These are phyloP conservation scores for Colletotrichum lupini DNA, from an alignment of 2,329 filamentous ascomycete genomes.

Conservation along the genomic window DNA sequence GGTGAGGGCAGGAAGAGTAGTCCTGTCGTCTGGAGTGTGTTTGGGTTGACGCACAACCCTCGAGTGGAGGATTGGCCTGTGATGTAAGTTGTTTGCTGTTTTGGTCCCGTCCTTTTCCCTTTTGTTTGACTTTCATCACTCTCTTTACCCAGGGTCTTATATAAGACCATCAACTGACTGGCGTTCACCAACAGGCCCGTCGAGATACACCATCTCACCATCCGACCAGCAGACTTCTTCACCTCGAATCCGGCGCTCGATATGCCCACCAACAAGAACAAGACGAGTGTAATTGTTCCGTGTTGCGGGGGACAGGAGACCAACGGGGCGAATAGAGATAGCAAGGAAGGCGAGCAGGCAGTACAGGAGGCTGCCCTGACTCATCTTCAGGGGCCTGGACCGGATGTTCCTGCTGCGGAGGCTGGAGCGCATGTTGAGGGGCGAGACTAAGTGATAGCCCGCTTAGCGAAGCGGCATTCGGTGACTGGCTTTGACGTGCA, in stretches of 20 bases:
- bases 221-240: conserved; percentile 59
- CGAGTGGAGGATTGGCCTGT: conserved; percentile 62
- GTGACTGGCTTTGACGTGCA: too few relatives aligned
- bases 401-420: conserved; percentile 40
- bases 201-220: conserved; percentile 58
- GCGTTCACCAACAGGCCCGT: conserved; percentile 50
- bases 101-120: neutral
- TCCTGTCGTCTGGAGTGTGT: conserved; percentile 59
- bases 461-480: too few relatives aligned
- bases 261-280: conserved; percentile 51
- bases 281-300: conserved; percentile 54
- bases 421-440: conserved; percentile 36
- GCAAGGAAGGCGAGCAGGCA: conserved; percentile 22
- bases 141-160: neutral
- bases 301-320: conserved; percentile 41
- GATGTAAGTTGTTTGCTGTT: conserved; percentile 53
- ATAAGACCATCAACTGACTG: neutral
- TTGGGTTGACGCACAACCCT: conserved; percentile 60
- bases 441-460: neutral
- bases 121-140: neutral
- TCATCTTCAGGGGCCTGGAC: conserved; percentile 47
- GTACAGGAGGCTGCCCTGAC: conserved; percentile 45
- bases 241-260: conserved; percentile 58
- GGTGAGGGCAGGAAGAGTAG: conserved; percentile 40
- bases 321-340: neutral